phyloP scores from a whole-genome alignment of 306 rosid species.

The Myrica gale region DNA sequence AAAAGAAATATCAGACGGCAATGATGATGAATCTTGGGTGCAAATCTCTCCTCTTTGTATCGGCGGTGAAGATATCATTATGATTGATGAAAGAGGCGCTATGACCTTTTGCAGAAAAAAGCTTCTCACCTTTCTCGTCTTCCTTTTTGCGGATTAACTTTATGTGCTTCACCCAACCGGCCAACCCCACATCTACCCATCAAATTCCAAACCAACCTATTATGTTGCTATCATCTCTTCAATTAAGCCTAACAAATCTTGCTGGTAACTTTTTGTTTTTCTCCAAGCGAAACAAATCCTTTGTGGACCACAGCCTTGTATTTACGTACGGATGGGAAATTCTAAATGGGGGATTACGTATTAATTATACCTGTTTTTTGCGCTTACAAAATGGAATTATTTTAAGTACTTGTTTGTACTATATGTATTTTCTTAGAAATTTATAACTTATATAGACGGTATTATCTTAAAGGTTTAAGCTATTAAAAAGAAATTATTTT shows the following conservation, averaged over 20 bases:
- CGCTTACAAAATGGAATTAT: too few species aligned
- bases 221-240: slow-evolving; percentile 51
- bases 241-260: slow-evolving; percentile 44
- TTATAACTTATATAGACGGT: too few species aligned
- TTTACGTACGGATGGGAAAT: not conserved
- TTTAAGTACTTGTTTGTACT: too few species aligned
- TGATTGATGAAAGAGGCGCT: slow-evolving; percentile 56
- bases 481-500: too few species aligned
- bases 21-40: slow-evolving; percentile 93
- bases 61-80: slow-evolving; percentile 68
- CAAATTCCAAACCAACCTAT: slow-evolving; percentile 71
- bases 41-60: slow-evolving; percentile 59
- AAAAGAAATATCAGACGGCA: slow-evolving; percentile 49
- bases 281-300: not conserved
- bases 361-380: too few species aligned
- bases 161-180: slow-evolving; percentile 42
- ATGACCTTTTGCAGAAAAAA: slow-evolving; percentile 70
- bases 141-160: slow-evolving; percentile 45
- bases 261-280: slow-evolving; percentile 37
- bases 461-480: too few species aligned
- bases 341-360: not conserved
- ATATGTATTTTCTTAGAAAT: too few species aligned
- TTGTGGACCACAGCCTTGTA: slow-evolving; percentile 29
- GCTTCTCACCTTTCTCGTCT: slow-evolving; percentile 65
- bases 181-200: slow-evolving; percentile 61